Percentiles rank a stretch among this genome's conserved stretches.
These are phyloP conservation scores for Funneliformis caledonium DNA, from an alignment of 371 early-diverging fungal species.

Conservation along the genomic window DNA sequence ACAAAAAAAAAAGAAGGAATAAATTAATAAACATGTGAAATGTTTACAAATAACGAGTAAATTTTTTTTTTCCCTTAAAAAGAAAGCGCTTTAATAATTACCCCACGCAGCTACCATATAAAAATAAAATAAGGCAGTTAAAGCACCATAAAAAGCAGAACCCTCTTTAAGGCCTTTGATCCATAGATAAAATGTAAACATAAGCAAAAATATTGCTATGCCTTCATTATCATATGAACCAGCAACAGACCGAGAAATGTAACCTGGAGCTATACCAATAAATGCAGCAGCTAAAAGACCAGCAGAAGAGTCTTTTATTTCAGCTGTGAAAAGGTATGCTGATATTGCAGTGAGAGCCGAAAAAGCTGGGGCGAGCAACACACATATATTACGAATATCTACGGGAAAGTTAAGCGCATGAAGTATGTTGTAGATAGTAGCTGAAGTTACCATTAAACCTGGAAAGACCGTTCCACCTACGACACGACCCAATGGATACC, in stretches of 20 bases:
- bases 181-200: constrained; percentile 97
- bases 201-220: constrained; percentile 97
- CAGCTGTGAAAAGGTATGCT: constrained; percentile 89
- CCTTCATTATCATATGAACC: constrained; percentile 99
- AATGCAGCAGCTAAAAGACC: constrained; percentile 96
- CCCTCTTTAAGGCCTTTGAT: constrained; percentile 93
- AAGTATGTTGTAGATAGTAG: constrained; percentile 91
- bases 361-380: constrained; percentile 95
- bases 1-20: not conserved
- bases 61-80: not conserved
- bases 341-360: constrained; percentile 93
- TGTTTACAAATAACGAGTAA: not conserved
- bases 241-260: constrained; percentile 98
- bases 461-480: constrained; percentile 98
- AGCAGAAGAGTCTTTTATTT: constrained; percentile 88
- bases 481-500: constrained; percentile 99
- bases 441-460: constrained; percentile 97
- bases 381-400: constrained; percentile 97
- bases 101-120: constrained; percentile 99
- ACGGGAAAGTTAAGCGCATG: constrained; percentile 90
- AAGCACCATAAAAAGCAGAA: constrained; percentile 85
- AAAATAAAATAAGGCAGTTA: constrained; percentile 94
- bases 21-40: not conserved
- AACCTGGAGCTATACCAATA: constrained; percentile 97
- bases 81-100: constrained; percentile 32